phyloP scores from a whole-genome alignment of 805 yeast species.

The Lipomyces kockii region DNA sequence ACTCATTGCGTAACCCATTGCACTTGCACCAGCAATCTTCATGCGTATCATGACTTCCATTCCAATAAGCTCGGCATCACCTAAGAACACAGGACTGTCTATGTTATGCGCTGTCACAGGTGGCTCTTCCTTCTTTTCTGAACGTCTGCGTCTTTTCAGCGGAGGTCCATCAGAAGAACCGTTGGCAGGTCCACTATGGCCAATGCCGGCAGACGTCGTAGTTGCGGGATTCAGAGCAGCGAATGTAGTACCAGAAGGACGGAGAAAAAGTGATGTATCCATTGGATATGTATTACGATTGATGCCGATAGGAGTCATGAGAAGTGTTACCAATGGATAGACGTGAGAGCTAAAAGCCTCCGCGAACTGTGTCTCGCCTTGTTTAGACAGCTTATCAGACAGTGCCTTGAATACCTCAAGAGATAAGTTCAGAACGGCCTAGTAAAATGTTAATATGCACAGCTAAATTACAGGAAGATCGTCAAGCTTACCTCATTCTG shows the following conservation, averaged over 20 bases:
- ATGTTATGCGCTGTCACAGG: conserved; percentile 61
- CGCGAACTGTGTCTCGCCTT: conserved; percentile 48
- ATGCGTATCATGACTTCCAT: conserved; percentile 72
- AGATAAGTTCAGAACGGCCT: conserved; percentile 28
- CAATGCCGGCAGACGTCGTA: background rate
- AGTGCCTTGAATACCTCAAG: conserved; percentile 27
- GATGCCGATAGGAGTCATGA: conserved; percentile 94
- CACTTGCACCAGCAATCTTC: conserved; percentile 73
- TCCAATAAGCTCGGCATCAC: conserved; percentile 88
- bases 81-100: conserved; percentile 88
- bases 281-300: conserved; percentile 85
- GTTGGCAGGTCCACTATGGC: conserved; percentile 6
- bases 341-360: conserved; percentile 60
- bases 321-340: conserved; percentile 59
- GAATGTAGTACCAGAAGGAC: conserved; percentile 70
- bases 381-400: conserved; percentile 16
- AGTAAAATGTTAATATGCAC: background rate
- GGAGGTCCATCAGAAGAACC: conserved; percentile 18
- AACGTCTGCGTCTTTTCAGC: conserved; percentile 27
- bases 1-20: conserved; percentile 61
- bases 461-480: background rate
- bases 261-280: conserved; percentile 73
- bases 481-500: conserved; percentile 61
- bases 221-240: conserved; percentile 24
- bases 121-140: conserved; percentile 24